Conservation (phyloP, 768 basidiomycete species). For the Galerina sulciceps region DNA sequence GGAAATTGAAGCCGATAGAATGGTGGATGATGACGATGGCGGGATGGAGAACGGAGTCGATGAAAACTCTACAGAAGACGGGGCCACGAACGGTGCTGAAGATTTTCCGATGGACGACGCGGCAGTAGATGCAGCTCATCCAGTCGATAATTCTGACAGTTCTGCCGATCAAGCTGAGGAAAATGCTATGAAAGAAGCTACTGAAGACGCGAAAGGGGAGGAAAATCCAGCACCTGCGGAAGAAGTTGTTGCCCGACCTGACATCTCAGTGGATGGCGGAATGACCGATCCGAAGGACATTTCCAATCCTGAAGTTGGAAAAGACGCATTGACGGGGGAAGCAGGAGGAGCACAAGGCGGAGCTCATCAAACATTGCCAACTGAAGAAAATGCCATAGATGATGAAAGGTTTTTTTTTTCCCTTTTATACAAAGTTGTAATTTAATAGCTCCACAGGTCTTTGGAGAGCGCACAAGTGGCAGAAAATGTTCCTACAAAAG, state of each 20-base stretch:
- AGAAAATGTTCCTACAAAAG: slow-evolving; percentile 15
- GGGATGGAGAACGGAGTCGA: slow-evolving; percentile 38
- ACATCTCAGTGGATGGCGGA: slow-evolving; percentile 47
- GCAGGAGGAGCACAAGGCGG: slow-evolving; percentile 31
- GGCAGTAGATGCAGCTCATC: background rate
- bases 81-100: slow-evolving; percentile 27
- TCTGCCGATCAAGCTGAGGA: background rate
- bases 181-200: background rate
- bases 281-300: slow-evolving; percentile 35
- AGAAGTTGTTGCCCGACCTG: slow-evolving; percentile 43
- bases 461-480: slow-evolving; percentile 13
- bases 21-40: slow-evolving; percentile 37
- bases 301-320: slow-evolving; percentile 26
- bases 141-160: background rate
- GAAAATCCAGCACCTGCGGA: slow-evolving; percentile 35
- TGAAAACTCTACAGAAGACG: slow-evolving; percentile 34
- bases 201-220: slow-evolving; percentile 33
- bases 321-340: slow-evolving; percentile 35
- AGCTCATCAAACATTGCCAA: slow-evolving; percentile 29
- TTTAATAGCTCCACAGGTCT: slow-evolving; percentile 2
- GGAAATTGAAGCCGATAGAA: slow-evolving; percentile 33
- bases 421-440: background rate
- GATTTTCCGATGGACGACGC: slow-evolving; percentile 12
- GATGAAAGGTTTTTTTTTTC: slow-evolving; percentile 32
- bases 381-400: slow-evolving; percentile 31